Conservation (phyloP, 495 filamentous ascomycete species). For the Evernia prunastri region DNA sequence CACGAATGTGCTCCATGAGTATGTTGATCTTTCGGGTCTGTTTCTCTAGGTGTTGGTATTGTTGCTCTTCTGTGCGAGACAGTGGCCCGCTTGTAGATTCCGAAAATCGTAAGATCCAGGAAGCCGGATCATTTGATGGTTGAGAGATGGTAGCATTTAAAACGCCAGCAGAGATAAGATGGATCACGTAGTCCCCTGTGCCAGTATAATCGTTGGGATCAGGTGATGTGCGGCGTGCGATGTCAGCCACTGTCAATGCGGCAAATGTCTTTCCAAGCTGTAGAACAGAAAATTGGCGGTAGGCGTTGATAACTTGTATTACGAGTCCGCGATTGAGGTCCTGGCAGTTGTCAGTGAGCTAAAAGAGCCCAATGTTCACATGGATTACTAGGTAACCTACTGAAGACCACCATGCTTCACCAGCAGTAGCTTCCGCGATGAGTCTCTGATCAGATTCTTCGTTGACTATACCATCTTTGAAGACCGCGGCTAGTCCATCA, state of each 20-base stretch:
- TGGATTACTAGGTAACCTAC: slow-evolving; percentile 41
- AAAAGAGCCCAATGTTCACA: slow-evolving; percentile 44
- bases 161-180: slow-evolving; percentile 47
- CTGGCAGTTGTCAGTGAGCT: slow-evolving; percentile 43
- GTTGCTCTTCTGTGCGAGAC: slow-evolving; percentile 39
- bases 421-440: slow-evolving; percentile 50
- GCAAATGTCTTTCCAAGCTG: slow-evolving; percentile 42
- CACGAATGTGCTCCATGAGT: slow-evolving; percentile 39
- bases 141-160: slow-evolving; percentile 50
- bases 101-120: slow-evolving; percentile 38
- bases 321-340: slow-evolving; percentile 53
- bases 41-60: slow-evolving; percentile 37
- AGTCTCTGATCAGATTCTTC: slow-evolving; percentile 45
- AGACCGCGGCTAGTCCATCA: slow-evolving; percentile 58
- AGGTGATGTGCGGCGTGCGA: slow-evolving; percentile 34
- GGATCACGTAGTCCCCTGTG: slow-evolving; percentile 44
- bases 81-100: slow-evolving; percentile 17
- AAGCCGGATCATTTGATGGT: slow-evolving; percentile 37
- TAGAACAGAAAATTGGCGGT: slow-evolving; percentile 41
- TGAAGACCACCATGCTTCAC: slow-evolving; percentile 50
- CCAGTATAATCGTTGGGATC: slow-evolving; percentile 39
- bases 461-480: slow-evolving; percentile 44
- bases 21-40: slow-evolving; percentile 35
- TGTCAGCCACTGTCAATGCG: slow-evolving; percentile 41
- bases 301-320: slow-evolving; percentile 42